Base-by-base conservation (phyloP, 192 early-diverging fungal genomes). In the Spinellus fusiger region DNA sequence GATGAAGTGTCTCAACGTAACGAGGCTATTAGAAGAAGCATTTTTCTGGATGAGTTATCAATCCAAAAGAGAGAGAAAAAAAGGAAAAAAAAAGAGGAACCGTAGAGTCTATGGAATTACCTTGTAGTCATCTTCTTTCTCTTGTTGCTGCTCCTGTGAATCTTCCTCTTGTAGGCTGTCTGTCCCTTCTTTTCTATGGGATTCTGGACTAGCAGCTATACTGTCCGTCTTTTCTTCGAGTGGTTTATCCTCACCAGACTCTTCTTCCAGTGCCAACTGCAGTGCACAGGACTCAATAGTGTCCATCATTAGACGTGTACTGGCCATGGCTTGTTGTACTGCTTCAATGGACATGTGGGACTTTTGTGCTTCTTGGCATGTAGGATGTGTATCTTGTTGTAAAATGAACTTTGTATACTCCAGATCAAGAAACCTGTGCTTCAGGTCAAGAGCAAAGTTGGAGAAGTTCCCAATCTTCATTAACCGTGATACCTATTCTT, bases 391-490 rank as follows among this genome's bases (percentile, higher is more conserved):
- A 27, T 25, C 54, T 0, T 56, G 34, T 56, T 22, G 23, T 5
- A 65, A 20, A 10, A 33, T 65, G 16, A 18, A 37, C 23, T 71
- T 52, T 8, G 79, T 80, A 58, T 71, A 71, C 22, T 80, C 70
- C 47, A 80, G 44, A 66, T 80, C 76, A n/a, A 74, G 63, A 9
- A 80, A 60, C 26, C 72, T 53, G 33, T 68, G 66, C 7, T 77
- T 75, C 1, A 77, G 68, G 18, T 80, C 79, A 54, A 71, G 63
- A 27, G 64, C 65, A 64, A 80, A 80, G 34, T 75, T 66, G 4
- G 76, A 65, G 29, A 71, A 80, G 57, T 80, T 80, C 5, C 79
- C 79, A 22, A 70, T 70, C 37, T 80, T 80, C 65, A 80, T 70
- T 16, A 73, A 58, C 25, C 71, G 64, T 2, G 79, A 73, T 1